Percentiles rank a stretch among this genome's conserved stretches.
phyloP scores from a whole-genome alignment of 495 filamentous ascomycete species.

The Xylaria longipes region DNA sequence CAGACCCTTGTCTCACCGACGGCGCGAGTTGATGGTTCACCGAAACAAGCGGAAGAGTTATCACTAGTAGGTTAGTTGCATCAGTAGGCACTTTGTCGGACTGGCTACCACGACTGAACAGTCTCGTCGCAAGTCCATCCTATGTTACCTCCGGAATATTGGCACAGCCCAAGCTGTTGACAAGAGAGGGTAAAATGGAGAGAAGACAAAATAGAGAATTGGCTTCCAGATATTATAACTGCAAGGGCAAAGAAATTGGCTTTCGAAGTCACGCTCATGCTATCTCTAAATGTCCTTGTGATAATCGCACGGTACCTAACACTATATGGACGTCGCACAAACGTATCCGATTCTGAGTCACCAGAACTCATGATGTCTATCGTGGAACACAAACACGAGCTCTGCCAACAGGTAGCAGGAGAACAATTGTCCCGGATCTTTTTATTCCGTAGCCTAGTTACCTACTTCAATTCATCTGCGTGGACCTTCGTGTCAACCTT shows the following conservation, averaged over 20 bases:
- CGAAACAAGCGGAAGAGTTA: neutral
- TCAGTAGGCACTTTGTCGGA: neutral
- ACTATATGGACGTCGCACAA: neutral
- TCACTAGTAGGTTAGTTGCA: neutral
- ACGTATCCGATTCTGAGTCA: neutral
- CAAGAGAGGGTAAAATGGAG: neutral
- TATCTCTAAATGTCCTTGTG: neutral
- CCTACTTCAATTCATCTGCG: neutral
- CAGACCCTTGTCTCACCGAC: neutral
- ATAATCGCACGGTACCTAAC: neutral
- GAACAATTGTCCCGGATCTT: neutral
- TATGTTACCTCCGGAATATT: neutral
- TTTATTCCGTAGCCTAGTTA: no score
- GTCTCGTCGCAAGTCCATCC: neutral
- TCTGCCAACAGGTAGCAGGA: neutral
- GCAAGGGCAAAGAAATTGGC: neutral
- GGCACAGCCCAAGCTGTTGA: neutral
- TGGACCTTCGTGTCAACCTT: neutral
- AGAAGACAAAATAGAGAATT: neutral
- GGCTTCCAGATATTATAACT: no score
- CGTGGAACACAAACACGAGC: neutral
- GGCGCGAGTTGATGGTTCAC: neutral
- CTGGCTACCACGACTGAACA: neutral
- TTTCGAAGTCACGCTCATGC: neutral
- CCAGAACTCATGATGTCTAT: neutral